Evolutionary conservation across 345 rosid genomes (phyloP).

Genomic region (Citrus mangshanensis): DNA sequence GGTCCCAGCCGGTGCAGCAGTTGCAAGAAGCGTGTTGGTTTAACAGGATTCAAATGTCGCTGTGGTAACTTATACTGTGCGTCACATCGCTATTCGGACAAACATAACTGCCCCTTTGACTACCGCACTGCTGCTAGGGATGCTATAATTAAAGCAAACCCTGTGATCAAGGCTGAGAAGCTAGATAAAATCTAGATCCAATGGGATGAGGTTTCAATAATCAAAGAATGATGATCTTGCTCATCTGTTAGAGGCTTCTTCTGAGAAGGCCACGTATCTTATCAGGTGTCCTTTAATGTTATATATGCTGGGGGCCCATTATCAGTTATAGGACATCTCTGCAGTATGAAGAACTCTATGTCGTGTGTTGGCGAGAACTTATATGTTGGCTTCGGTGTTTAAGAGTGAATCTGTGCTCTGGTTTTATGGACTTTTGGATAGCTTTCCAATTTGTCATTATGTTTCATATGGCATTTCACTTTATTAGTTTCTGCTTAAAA

Average conservation of each 20-base stretch:
- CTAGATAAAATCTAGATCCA: slow-evolving; percentile 68
- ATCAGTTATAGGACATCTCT: slow-evolving; percentile 26
- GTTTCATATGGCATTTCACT: slow-evolving; percentile 27
- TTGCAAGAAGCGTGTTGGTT: slow-evolving; percentile 79
- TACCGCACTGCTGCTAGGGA: slow-evolving; percentile 75
- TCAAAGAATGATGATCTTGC: slow-evolving; percentile 28
- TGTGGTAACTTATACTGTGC: slow-evolving; percentile 79
- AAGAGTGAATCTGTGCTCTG: slow-evolving; percentile 34
- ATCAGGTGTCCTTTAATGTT: slow-evolving; percentile 40
- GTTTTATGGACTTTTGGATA: slow-evolving; percentile 36
- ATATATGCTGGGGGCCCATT: slow-evolving; percentile 26
- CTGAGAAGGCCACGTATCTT: slow-evolving; percentile 28
- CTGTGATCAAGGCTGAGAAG: slow-evolving; percentile 87
- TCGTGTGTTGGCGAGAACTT: slow-evolving; percentile 37
- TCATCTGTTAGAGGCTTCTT: slow-evolving; percentile 14
- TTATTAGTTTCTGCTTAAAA: slow-evolving; percentile 15
- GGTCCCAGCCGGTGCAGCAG: slow-evolving; percentile 76
- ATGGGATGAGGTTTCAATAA: slow-evolving; percentile 2
- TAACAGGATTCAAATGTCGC: slow-evolving; percentile 80
- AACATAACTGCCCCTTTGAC: slow-evolving; percentile 75
- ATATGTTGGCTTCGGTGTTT: slow-evolving; percentile 39
- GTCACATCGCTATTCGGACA: slow-evolving; percentile 82
- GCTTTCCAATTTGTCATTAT: slow-evolving; percentile 26
- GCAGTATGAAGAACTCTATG: slow-evolving; percentile 34
- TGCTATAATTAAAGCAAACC: slow-evolving; percentile 87